A percentile compares a stretch with the other conserved stretches of the same genome.
phyloP scores from a whole-genome alignment of 169 alveolate genomes.

The Theileria orientalis region DNA sequence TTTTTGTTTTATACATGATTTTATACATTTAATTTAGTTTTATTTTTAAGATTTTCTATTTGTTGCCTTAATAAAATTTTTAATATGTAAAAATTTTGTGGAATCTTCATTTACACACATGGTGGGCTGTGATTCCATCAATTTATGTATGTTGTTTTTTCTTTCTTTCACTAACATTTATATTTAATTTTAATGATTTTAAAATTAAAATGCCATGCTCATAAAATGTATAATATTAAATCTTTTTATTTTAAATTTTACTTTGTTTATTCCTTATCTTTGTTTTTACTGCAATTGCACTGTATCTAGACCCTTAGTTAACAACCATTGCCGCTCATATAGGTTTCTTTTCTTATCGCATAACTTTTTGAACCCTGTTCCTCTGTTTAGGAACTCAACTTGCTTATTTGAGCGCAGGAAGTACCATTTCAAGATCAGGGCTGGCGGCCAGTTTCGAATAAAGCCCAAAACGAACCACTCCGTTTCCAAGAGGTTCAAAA shows the following conservation, averaged over 20 bases:
- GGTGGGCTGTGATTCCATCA: not conserved
- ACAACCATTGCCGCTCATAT: not conserved
- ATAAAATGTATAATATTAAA: slow-evolving; percentile 7
- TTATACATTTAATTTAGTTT: too few species aligned
- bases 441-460: slow-evolving; percentile 66
- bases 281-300: not conserved
- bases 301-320: not conserved
- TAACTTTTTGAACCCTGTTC: not conserved
- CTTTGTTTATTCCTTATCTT: not conserved
- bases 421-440: slow-evolving; percentile 47
- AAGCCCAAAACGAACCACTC: slow-evolving; percentile 82
- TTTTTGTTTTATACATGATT: too few species aligned
- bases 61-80: too few species aligned
- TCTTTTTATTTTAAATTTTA: not conserved
- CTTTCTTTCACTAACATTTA: not conserved
- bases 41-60: too few species aligned
- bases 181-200: not conserved
- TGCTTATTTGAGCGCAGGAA: slow-evolving; percentile 26
- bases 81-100: too few species aligned
- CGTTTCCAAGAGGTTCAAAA: slow-evolving; percentile 79
- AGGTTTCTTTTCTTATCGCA: not conserved
- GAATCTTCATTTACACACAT: not conserved
- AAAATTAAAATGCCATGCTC: slow-evolving; percentile 8
- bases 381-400: not conserved
- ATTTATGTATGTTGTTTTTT: not conserved